Base-by-base conservation (phyloP, 352 stramenopile species). In the Globisporangium irregulare region DNA sequence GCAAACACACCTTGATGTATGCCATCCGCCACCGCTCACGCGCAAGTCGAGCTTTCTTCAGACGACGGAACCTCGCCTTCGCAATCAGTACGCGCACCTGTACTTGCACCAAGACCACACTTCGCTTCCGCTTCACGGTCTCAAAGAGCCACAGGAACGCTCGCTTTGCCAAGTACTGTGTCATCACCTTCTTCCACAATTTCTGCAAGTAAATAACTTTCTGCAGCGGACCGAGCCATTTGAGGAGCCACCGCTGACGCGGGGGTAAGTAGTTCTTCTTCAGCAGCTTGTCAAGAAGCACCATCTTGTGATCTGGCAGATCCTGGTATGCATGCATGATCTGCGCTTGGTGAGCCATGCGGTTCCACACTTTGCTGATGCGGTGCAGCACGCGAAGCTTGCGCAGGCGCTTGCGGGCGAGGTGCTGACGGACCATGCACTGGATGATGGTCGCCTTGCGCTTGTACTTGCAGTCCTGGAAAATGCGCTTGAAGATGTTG, bases 171-270 rank as follows among this genome's bases (percentile, higher is more conserved):
- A 84, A 59, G 38, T 89, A 93, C 64, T 93, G 84, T 8, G 81
- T 75, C 27, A 77, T 85, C 10, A 91, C 80, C 73, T 91, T 93
- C 68, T 91, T 91, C 82, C 87, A 95, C 20, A 88, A 81, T 67
- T 93, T 94, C 55, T 95, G 87, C 58, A 95, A 58, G 72, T 94
- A 95, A 68, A 95, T 90, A 3, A 92, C 81, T 18, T 83, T 83
- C 66, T 93, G 81, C 24, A 95, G 63, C 46, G 87, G 87, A 3
- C 86, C 87, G 8, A 95, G 75, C 87, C 87, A 95, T 70, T 90
- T 93, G n/a, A 95, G 76, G 32, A 95, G 59, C 87, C 87, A 95
- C 0, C 84, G 86, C 61, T 94, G 87, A 20, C 75, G 69, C 1
- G 71, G 64, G 3, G 85, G 81, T 15, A 95, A 60, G 51, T 87